Base-by-base conservation (phyloP, 768 basidiomycete genomes). In the Clitopilus passeckerianus region DNA sequence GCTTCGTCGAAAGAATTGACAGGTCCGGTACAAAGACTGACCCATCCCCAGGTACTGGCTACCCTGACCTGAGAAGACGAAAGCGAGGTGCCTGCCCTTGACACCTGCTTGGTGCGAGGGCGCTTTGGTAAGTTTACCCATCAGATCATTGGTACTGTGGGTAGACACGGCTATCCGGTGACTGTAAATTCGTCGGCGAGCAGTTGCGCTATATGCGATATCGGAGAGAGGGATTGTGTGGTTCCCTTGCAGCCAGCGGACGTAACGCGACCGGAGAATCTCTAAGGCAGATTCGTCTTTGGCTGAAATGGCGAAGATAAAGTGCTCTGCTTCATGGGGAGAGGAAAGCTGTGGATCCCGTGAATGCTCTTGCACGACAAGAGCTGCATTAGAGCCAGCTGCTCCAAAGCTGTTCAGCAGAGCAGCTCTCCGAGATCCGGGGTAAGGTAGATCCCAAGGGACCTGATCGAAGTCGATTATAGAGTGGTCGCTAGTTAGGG, bases 391-490 rank as follows among this genome's bases (percentile, higher is more conserved):
- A 7, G 87, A 89, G 0, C 89, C 89, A 22, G 88, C 78, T 0
- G 89, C 89, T 18, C 90, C 90, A 63, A 89, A 91, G 63, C 89
- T 91, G 64, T 89, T 90, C 57, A 91, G 72, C 23, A 90, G 63
- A 0, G 86, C 87, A 6, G 84, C 60, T 6, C 87, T 77, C 12
- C 77, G 71, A 30, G 62, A 59, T 5, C 75, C 72, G 7, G 61
- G 63, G 2, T 67, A 65, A 8, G 69, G 65, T n/a, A 71, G 64
- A 8, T 56, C 23, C 88, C 89, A 90, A 1, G 71, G 63, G 1
- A 65, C 59, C 0, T 73, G 62, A 14, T 60, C 56, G 0, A 71
- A 78, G 61, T 80, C 70, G 43, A 90, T 87, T 27, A 79, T 46
- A 4, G 76, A 80, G 41, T 80, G 70, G 64, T 87, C 85, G 0